A percentile compares a stretch with the other conserved stretches of the same genome.
Evolutionary conservation across 2,329 filamentous ascomycete species (phyloP).

Genomic region (Phyllosticta citrichinensis): DNA sequence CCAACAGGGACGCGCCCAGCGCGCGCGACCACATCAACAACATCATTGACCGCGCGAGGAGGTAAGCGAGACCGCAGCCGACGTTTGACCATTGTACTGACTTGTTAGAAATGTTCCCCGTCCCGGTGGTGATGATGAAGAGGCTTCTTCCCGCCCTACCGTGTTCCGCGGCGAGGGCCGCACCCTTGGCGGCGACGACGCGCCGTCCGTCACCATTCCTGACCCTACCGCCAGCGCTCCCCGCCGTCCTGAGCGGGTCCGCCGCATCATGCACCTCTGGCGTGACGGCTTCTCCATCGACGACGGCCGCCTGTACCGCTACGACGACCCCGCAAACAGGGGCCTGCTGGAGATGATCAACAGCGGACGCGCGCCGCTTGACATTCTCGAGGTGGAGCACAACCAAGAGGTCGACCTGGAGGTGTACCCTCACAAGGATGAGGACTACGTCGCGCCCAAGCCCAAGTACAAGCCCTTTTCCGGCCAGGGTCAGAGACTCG

Average conservation of each 20-base stretch:
- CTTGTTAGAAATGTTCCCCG: constrained; percentile 49
- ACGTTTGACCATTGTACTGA: constrained; percentile 14
- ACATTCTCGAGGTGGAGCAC: constrained; percentile 65
- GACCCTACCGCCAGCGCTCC: constrained; percentile 41
- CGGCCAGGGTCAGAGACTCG: constrained; percentile 62
- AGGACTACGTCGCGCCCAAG: constrained; percentile 63
- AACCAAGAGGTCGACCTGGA: constrained; percentile 72
- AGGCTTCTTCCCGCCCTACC: constrained; percentile 36
- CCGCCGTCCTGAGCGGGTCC: constrained; percentile 43
- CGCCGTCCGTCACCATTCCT: constrained; percentile 57
- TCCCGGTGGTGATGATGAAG: constrained; percentile 43
- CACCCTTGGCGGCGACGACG: constrained; percentile 69
- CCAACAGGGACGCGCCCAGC: constrained; percentile 34
- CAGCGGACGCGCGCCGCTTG: constrained; percentile 62
- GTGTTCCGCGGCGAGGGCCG: constrained; percentile 62
- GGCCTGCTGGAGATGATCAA: constrained; percentile 66
- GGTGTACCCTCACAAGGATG: constrained; percentile 61
- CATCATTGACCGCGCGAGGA: constrained; percentile 38
- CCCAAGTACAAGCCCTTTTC: constrained; percentile 67
- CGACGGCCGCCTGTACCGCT: constrained; percentile 66
- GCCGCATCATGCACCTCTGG: constrained; percentile 70
- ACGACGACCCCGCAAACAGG: constrained; percentile 67
- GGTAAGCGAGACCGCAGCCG: constrained; percentile 18
- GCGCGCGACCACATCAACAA: constrained; percentile 38
- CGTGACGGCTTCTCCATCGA: constrained; percentile 77